Evolutionary conservation across 495 filamentous ascomycete genomes (phyloP).

Genomic region (Aspergillus ostianus): DNA sequence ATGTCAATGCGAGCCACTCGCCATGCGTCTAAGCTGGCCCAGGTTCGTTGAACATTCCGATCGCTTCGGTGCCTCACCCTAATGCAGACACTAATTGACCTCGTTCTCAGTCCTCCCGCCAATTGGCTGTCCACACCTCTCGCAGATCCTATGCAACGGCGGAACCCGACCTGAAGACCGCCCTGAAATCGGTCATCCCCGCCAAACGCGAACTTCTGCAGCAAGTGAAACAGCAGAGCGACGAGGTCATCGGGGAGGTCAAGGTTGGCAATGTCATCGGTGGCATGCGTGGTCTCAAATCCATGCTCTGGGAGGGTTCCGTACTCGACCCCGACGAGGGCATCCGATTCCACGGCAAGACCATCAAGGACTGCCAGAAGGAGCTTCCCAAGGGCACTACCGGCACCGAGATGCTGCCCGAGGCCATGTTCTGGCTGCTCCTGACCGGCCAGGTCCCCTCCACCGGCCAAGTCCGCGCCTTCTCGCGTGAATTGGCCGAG

Average conservation of each 20-base stretch:
- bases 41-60: conserved; percentile 26
- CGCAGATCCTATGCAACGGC: conserved; percentile 53
- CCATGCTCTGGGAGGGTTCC: conserved; percentile 98
- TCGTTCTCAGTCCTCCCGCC: conserved; percentile 24
- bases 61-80: neutral
- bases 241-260: conserved; percentile 83
- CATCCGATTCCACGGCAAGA: conserved; percentile 96
- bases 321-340: conserved; percentile 96
- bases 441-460: conserved; percentile 90
- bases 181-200: conserved; percentile 78
- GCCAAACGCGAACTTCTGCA: conserved; percentile 89
- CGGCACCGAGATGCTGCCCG: conserved; percentile 98
- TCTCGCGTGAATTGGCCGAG: conserved; percentile 84
- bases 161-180: conserved; percentile 84
- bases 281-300: conserved; percentile 95
- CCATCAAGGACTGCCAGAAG: conserved; percentile 95
- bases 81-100: conserved; percentile 5
- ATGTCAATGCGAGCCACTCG: conserved; percentile 39
- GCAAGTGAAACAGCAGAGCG: conserved; percentile 82
- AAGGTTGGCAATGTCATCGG: conserved; percentile 93
- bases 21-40: conserved; percentile 38
- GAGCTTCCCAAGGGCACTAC: conserved; percentile 89
- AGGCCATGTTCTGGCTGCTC: conserved; percentile 99
- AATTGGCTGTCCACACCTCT: conserved; percentile 22
- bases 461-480: conserved; percentile 70